Evolutionary conservation across 2,329 filamentous ascomycete species (phyloP).

Genomic region (Cercospora janseana): DNA sequence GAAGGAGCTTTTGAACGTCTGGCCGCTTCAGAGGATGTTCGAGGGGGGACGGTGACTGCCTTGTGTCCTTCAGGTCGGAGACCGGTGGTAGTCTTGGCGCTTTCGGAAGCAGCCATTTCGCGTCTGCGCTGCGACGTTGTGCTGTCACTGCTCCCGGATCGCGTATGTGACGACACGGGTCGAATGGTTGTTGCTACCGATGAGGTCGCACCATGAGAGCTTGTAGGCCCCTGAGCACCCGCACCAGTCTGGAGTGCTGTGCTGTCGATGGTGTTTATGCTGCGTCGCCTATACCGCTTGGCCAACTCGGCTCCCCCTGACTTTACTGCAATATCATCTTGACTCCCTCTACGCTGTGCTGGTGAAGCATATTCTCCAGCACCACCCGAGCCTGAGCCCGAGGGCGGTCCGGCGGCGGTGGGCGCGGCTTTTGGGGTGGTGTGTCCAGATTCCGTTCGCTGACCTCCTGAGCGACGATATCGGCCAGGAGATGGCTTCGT

Average conservation of each 20-base stretch:
- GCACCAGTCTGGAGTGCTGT: conserved; percentile 29
- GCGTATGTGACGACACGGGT: conserved; percentile 36
- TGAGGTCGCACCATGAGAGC: conserved; percentile 32
- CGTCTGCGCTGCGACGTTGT: conserved; percentile 21
- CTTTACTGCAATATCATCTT: conserved; percentile 69
- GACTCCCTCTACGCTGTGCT: conserved; percentile 45
- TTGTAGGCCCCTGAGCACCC: conserved; percentile 28
- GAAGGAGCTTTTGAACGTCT: conserved; percentile 47
- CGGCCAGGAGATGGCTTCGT: conserved; percentile 73
- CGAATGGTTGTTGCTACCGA: conserved; percentile 35
- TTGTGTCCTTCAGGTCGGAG: conserved; percentile 19
- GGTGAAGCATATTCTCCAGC: conserved; percentile 49
- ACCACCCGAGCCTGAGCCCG: conserved; percentile 53
- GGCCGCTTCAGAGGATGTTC: conserved; percentile 41
- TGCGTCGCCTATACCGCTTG: conserved; percentile 77
- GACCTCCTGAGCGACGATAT: conserved; percentile 68
- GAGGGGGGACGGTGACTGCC: conserved; percentile 34
- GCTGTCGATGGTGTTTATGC: conserved; percentile 66
- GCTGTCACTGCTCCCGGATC: conserved; percentile 39
- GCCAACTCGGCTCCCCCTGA: conserved; percentile 62
- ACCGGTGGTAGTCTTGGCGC: conserved; percentile 18
- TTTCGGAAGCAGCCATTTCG: conserved; percentile 21
- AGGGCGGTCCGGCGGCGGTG: conserved; percentile 47
- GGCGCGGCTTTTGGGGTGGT: conserved; percentile 33
- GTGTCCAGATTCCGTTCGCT: conserved; percentile 51